These are phyloP conservation scores for Cladorrhinum sp. DNA, from an alignment of 2,329 filamentous ascomycete genomes.

Conservation along the genomic window DNA sequence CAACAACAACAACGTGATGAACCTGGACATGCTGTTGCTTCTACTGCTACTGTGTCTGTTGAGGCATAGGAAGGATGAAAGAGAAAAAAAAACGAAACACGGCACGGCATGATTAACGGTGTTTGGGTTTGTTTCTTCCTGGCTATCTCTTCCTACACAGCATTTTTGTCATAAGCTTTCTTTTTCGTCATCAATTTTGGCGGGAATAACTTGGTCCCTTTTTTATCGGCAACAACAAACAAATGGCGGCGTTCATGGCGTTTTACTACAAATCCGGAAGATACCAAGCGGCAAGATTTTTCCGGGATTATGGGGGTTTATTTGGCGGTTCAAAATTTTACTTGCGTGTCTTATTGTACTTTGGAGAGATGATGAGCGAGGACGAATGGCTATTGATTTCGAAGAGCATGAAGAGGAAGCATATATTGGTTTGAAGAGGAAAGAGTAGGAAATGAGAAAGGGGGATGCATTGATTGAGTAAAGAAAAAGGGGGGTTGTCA, in stretches of 20 bases:
- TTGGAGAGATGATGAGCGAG: background rate
- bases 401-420: too few relatives aligned
- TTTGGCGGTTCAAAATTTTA: background rate
- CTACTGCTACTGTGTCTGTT: constrained; percentile 21
- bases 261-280: background rate
- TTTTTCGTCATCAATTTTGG: background rate
- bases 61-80: constrained; percentile 15
- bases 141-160: constrained; percentile 1
- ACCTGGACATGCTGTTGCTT: constrained; percentile 34
- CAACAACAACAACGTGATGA: constrained; percentile 37
- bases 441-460: too few relatives aligned
- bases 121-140: constrained; percentile 4
- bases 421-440: too few relatives aligned
- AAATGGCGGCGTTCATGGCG: background rate
- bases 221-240: background rate
- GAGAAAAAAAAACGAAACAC: background rate
- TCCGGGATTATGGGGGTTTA: background rate
- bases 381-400: too few relatives aligned
- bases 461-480: too few relatives aligned
- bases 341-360: background rate
- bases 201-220: background rate
- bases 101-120: constrained; percentile 14
- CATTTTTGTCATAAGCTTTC: background rate
- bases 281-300: background rate
- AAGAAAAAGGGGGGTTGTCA: too few relatives aligned